phyloP scores from a whole-genome alignment of 2,329 filamentous ascomycete species.

The Magnaporthiopsis rhizophila region DNA sequence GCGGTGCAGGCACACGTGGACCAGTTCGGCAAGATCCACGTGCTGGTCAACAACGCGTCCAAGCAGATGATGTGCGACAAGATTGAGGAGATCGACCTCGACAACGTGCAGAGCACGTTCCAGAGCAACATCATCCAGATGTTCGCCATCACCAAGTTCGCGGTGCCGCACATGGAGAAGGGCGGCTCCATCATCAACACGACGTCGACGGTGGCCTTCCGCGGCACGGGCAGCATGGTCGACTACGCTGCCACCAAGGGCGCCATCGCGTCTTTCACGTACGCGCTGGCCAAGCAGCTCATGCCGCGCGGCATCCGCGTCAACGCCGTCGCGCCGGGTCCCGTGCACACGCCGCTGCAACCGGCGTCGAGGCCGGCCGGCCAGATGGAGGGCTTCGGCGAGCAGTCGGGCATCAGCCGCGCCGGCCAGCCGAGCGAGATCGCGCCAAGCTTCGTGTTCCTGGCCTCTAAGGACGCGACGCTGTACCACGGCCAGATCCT shows the following conservation, averaged over 20 bases:
- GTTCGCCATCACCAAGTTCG: slow-evolving; percentile 51
- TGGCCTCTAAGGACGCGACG: slow-evolving; percentile 30
- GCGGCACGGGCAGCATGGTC: slow-evolving; percentile 39
- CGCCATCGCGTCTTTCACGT: slow-evolving; percentile 48
- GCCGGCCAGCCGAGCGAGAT: slow-evolving; percentile 36
- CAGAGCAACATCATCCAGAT: slow-evolving; percentile 48
- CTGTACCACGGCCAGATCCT: slow-evolving; percentile 31
- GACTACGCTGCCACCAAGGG: slow-evolving; percentile 53
- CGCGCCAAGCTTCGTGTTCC: slow-evolving; percentile 31
- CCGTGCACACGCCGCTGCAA: slow-evolving; percentile 36
- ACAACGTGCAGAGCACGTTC: slow-evolving; percentile 47
- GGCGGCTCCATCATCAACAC: slow-evolving; percentile 66
- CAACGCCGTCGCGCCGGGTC: slow-evolving; percentile 35
- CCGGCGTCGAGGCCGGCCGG: slow-evolving; percentile 32
- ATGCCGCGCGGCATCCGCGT: slow-evolving; percentile 50
- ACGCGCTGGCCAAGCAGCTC: slow-evolving; percentile 42
- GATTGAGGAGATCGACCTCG: slow-evolving; percentile 44
- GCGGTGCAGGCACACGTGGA: slow-evolving; percentile 46
- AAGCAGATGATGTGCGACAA: slow-evolving; percentile 47
- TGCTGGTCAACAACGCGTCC: slow-evolving; percentile 52
- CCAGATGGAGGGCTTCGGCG: slow-evolving; percentile 36
- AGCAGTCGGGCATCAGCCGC: slow-evolving; percentile 27
- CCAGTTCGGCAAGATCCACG: slow-evolving; percentile 34
- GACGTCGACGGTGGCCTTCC: slow-evolving; percentile 67
- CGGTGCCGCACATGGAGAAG: slow-evolving; percentile 41